A percentile compares a stretch with the other conserved stretches of the same genome.
These are phyloP conservation scores for Saccharomyces mikatae DNA, from an alignment of 805 yeast species.

Conservation along the genomic window DNA sequence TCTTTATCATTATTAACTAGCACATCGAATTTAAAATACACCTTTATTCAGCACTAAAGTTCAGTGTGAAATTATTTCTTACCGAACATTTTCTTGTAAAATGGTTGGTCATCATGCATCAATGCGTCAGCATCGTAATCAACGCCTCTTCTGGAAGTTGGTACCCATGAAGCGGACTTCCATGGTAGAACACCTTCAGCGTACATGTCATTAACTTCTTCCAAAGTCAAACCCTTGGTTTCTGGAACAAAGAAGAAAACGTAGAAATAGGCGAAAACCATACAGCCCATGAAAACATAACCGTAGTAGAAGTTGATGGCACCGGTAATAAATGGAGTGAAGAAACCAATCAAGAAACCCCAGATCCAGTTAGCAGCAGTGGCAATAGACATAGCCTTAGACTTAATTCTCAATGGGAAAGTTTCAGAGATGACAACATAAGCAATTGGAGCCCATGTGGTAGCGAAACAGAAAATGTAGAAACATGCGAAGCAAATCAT, in stretches of 20 bases:
- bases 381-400: constrained; percentile 52
- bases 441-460: constrained; percentile 71
- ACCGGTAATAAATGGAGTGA: constrained; percentile 65
- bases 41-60: not conserved
- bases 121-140: constrained; percentile 25
- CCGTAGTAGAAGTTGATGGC: constrained; percentile 69
- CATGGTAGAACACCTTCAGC: constrained; percentile 37
- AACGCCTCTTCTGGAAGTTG: constrained; percentile 35
- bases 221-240: constrained; percentile 74
- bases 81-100: constrained; percentile 22
- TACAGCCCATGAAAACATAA: constrained; percentile 53
- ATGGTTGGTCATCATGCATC: constrained; percentile 25
- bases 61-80: constrained; percentile 2
- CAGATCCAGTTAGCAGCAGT: constrained; percentile 60
- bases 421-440: constrained; percentile 63
- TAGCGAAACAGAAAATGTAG: constrained; percentile 67
- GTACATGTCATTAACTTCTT: constrained; percentile 68
- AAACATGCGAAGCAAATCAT: constrained; percentile 69
- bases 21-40: not conserved
- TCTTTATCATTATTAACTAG: not conserved
- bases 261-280: constrained; percentile 51
- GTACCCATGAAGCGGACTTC: constrained; percentile 46
- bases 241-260: constrained; percentile 68
- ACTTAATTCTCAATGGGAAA: constrained; percentile 64
- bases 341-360: constrained; percentile 63